Evolutionary conservation across 2,329 filamentous ascomycete genomes (phyloP).

Genomic region (Sarocladium kiliense): DNA sequence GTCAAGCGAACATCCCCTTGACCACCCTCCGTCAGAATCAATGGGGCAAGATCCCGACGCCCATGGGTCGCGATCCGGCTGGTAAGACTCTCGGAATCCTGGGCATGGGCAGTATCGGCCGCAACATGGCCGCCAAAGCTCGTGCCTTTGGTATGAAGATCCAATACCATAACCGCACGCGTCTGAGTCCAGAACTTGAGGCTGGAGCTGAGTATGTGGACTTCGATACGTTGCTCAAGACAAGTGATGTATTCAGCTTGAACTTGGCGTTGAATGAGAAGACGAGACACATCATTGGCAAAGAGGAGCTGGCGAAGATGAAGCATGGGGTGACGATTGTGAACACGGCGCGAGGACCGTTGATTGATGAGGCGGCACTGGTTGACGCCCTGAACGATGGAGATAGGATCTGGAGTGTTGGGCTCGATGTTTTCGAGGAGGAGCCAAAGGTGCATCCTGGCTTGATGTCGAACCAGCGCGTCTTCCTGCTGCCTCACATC

Average conservation of each 20-base stretch:
- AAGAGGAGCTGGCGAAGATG: constrained; percentile 61
- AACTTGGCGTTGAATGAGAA: constrained; percentile 64
- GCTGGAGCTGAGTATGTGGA: constrained; percentile 26
- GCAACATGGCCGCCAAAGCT: constrained; percentile 34
- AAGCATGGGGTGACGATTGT: constrained; percentile 64
- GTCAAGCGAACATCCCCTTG: constrained; percentile 60
- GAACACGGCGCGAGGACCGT: constrained; percentile 68
- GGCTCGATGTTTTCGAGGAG: constrained; percentile 67
- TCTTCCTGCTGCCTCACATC: constrained; percentile 13
- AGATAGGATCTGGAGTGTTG: constrained; percentile 54
- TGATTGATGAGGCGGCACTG: constrained; percentile 66
- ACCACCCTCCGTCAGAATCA: constrained; percentile 50
- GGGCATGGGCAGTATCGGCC: constrained; percentile 43
- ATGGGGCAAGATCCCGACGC: constrained; percentile 46
- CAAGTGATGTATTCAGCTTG: constrained; percentile 60
- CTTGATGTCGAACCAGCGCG: constrained; percentile 10
- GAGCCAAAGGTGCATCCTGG: constrained; percentile 42
- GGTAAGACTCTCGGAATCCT: constrained; percentile 41
- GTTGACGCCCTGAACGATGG: constrained; percentile 61
- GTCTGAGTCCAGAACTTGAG: constrained; percentile 18
- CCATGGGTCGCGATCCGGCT: constrained; percentile 28
- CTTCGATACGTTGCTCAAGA: constrained; percentile 12
- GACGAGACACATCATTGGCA: constrained; percentile 47
- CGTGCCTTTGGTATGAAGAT: constrained; percentile 37
- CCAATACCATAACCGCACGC: constrained; percentile 36